These are phyloP conservation scores for Teratosphaeria viscida DNA, from an alignment of 2,329 filamentous ascomycete species.

Conservation along the genomic window DNA sequence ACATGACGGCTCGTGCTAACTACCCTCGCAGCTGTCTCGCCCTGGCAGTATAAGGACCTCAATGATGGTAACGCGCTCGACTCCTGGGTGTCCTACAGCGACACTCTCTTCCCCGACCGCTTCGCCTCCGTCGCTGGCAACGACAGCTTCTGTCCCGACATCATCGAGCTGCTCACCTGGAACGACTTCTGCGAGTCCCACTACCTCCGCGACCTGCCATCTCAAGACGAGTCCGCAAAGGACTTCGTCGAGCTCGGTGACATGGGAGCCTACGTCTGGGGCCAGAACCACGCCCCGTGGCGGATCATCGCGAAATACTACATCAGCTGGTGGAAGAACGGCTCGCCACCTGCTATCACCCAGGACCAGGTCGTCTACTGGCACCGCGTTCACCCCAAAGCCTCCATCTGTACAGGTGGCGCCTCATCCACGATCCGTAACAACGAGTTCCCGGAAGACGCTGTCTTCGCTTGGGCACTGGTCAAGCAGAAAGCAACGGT, in stretches of 20 bases:
- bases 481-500: constrained; percentile 23
- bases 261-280: constrained; percentile 27
- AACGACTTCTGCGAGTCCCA: constrained; percentile 31
- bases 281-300: constrained; percentile 29
- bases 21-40: constrained; percentile 24
- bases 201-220: constrained; percentile 29
- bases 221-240: constrained; percentile 15
- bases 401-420: constrained; percentile 22
- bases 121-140: constrained; percentile 18
- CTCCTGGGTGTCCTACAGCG: constrained; percentile 28
- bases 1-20: constrained; percentile 12
- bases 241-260: constrained; percentile 24
- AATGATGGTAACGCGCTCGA: constrained; percentile 26
- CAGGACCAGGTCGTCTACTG: constrained; percentile 30
- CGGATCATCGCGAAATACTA: constrained; percentile 31
- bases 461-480: constrained; percentile 29
- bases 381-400: constrained; percentile 30
- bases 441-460: constrained; percentile 23
- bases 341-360: constrained; percentile 22
- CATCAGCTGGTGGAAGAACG: constrained; percentile 28
- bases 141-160: constrained; percentile 25
- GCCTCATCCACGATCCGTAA: constrained; percentile 24
- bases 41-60: constrained; percentile 32
- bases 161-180: constrained; percentile 31
- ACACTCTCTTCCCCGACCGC: constrained; percentile 27